A percentile compares a stretch with the other conserved stretches of the same genome.
Evolutionary conservation across 495 filamentous ascomycete species (phyloP).

Genomic region (Neurospora sp.): DNA sequence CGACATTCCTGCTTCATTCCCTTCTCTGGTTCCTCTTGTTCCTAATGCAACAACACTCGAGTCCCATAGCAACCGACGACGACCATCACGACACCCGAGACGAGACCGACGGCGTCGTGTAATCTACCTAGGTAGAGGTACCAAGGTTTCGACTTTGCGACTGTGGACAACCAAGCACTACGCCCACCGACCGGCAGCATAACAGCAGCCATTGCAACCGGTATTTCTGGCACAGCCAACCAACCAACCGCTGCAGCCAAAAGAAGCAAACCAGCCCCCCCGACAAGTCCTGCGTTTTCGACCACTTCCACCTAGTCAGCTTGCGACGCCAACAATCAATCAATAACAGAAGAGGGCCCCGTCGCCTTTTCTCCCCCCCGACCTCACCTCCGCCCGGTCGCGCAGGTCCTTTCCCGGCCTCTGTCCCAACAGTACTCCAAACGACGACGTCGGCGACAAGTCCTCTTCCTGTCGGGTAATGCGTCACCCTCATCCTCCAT

Average conservation of each 20-base stretch:
- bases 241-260: background rate
- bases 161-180: background rate
- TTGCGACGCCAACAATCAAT: background rate
- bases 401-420: background rate
- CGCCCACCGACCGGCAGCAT: background rate
- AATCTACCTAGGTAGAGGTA: background rate
- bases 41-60: background rate
- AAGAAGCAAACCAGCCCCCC: background rate
- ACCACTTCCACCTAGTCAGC: background rate
- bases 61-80: background rate
- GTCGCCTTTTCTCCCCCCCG: background rate
- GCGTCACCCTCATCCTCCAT: background rate
- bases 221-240: background rate
- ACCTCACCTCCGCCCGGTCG: background rate
- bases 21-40: background rate
- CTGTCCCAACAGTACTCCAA: background rate
- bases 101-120: background rate
- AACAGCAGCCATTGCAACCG: background rate
- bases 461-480: background rate
- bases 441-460: background rate
- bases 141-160: background rate
- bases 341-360: background rate
- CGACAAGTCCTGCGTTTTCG: background rate
- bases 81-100: background rate
- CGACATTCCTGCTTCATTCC: background rate